phyloP scores from a whole-genome alignment of 2,329 filamentous ascomycete species.

The Zymoseptoria tritici region DNA sequence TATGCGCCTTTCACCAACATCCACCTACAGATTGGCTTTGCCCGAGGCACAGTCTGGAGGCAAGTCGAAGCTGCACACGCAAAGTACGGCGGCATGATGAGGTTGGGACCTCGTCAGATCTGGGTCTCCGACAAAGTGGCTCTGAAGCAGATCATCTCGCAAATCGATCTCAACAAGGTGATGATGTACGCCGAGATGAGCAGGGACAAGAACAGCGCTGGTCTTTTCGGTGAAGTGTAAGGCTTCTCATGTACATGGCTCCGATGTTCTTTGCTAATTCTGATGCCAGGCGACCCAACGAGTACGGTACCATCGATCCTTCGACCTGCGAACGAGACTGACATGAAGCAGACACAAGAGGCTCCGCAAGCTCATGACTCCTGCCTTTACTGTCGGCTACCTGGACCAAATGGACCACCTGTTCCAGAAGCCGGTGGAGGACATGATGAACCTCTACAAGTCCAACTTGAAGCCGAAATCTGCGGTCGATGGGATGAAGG shows the following conservation, averaged over 20 bases:
- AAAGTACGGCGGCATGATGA: slow-evolving; percentile 4
- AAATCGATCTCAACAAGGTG: slow-evolving; percentile 8
- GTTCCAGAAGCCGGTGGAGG: neutral
- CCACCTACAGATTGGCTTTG: slow-evolving; percentile 4
- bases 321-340: neutral
- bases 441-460: slow-evolving; percentile 1
- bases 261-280: too few species aligned
- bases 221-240: slow-evolving; percentile 10
- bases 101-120: slow-evolving; percentile 6
- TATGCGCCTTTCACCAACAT: slow-evolving; percentile 5
- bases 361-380: slow-evolving; percentile 2
- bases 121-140: slow-evolving; percentile 5
- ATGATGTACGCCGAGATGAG: slow-evolving; percentile 12
- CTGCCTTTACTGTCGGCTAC: slow-evolving; percentile 4
- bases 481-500: neutral
- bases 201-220: slow-evolving; percentile 4
- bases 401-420: slow-evolving; percentile 3
- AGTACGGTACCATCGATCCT: neutral
- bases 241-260: neutral
- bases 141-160: slow-evolving; percentile 6
- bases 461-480: neutral
- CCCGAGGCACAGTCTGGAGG: slow-evolving; percentile 4
- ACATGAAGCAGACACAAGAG: slow-evolving; percentile 3
- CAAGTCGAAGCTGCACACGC: slow-evolving; percentile 3
- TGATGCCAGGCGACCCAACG: neutral